Evolutionary conservation across 441 rosid species (phyloP).

Genomic region (Rhodomyrtus psidioides): DNA sequence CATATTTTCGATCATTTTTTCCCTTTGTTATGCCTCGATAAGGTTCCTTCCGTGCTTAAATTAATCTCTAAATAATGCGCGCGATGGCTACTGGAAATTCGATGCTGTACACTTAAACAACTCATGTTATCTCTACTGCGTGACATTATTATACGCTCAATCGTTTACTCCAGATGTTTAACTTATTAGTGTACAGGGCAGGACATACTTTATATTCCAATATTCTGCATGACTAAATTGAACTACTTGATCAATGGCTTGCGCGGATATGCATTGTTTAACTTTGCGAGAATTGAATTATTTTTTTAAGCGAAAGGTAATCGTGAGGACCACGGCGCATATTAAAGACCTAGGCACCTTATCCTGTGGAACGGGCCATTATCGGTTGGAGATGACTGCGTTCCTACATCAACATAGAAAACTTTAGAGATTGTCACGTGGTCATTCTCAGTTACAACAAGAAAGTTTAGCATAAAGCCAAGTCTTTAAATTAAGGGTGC

Average conservation of each 20-base stretch:
- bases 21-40: not conserved
- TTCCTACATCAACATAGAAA: not conserved
- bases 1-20: not conserved
- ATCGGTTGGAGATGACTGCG: not conserved
- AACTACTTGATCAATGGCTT: not conserved
- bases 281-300: not conserved
- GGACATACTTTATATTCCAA: not conserved
- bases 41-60: not conserved
- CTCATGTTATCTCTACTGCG: not conserved
- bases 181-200: not conserved
- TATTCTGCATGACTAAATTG: rapidly evolving
- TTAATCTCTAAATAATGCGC: not conserved
- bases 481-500: not conserved
- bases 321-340: not conserved
- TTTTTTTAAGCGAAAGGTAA: not conserved
- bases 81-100: not conserved
- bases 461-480: not conserved
- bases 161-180: not conserved
- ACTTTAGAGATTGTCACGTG: not conserved
- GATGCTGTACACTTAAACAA: not conserved
- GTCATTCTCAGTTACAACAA: not conserved
- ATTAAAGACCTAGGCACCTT: not conserved
- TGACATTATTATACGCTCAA: not conserved
- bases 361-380: not conserved
- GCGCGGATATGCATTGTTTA: not conserved